A percentile compares a stretch with the other conserved stretches of the same genome.
Evolutionary conservation across 345 rosid species (phyloP).

Genomic region (Carallia brachiata): DNA sequence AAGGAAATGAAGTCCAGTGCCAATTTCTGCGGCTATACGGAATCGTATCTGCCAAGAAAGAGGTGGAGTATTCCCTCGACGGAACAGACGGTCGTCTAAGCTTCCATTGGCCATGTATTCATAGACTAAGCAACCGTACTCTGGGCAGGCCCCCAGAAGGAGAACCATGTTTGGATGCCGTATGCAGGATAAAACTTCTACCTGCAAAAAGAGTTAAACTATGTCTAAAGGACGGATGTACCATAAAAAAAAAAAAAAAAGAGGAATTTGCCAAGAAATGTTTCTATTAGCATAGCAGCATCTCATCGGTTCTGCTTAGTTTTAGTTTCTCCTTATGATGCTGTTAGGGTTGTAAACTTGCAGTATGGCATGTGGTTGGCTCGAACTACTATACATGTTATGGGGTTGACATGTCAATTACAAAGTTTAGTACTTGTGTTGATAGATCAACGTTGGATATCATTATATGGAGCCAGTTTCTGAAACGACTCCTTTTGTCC

Average conservation of each 20-base stretch:
- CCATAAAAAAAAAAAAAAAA: no score
- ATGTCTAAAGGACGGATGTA: neutral
- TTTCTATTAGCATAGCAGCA: no score
- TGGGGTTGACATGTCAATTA: neutral
- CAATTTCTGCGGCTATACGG: conserved; percentile 76
- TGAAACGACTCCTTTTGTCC: no score
- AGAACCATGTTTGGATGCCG: conserved; percentile 97
- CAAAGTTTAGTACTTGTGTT: no score
- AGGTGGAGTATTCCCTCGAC: conserved; percentile 45
- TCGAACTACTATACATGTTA: neutral
- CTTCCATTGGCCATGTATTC: conserved; percentile 93
- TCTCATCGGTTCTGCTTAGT: no score
- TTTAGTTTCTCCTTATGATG: no score
- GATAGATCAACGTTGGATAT: no score
- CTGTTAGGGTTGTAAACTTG: no score
- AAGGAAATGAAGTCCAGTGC: conserved; percentile 78
- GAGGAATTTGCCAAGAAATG: no score
- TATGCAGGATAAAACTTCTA: conserved; percentile 75
- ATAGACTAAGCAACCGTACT: conserved; percentile 83
- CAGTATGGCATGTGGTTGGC: no score
- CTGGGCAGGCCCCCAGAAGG: conserved; percentile 87
- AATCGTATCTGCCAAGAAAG: conserved; percentile 81
- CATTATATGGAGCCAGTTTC: no score
- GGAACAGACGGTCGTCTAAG: conserved; percentile 72
- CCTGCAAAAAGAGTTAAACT: conserved; percentile 28